Percentiles rank a stretch among this genome's conserved stretches.
phyloP scores from a whole-genome alignment of 2,329 filamentous ascomycete species.

The Geosmithia putterillii region DNA sequence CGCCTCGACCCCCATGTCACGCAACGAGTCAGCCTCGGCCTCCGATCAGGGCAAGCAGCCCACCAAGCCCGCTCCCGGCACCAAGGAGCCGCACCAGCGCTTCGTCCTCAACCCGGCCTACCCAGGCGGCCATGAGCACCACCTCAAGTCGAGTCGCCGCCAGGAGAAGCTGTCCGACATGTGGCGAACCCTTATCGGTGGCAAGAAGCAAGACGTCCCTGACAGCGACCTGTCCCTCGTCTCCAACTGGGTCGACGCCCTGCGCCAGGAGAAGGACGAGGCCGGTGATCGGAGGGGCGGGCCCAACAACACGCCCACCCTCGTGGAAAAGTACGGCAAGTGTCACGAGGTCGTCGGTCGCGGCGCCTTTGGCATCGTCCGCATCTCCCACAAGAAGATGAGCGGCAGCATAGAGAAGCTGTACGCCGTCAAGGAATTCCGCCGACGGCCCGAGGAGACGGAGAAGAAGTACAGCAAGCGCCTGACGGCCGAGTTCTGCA shows the following conservation, averaged over 20 bases:
- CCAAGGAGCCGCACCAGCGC: conserved; percentile 30
- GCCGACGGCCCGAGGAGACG: conserved; percentile 83
- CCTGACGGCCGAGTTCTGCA: conserved; percentile 94
- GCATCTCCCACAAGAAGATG: conserved; percentile 92
- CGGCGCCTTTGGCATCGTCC: conserved; percentile 92
- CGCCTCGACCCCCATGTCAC: conserved; percentile 26
- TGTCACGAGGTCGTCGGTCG: conserved; percentile 95
- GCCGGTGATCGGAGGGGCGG: conserved; percentile 70
- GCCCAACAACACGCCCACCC: conserved; percentile 55
- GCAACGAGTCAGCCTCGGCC: conserved; percentile 28
- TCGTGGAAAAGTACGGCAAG: conserved; percentile 96
- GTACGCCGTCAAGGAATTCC: conserved; percentile 97
- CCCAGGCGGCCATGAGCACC: conserved; percentile 70
- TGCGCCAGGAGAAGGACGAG: conserved; percentile 81
- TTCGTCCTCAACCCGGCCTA: conserved; percentile 37
- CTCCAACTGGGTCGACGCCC: conserved; percentile 89
- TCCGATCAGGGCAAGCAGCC: conserved; percentile 26
- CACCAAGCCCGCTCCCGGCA: conserved; percentile 10
- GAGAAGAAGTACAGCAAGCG: conserved; percentile 97
- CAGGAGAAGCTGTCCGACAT: conserved; percentile 93
- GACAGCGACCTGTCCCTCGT: conserved; percentile 85
- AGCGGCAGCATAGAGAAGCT: conserved; percentile 77
- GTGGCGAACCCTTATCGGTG: conserved; percentile 76
- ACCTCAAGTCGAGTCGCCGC: conserved; percentile 76
- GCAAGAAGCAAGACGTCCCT: conserved; percentile 61